These are phyloP conservation scores for Scytalidium lignicola DNA, from an alignment of 2,329 filamentous ascomycete species.

Conservation along the genomic window DNA sequence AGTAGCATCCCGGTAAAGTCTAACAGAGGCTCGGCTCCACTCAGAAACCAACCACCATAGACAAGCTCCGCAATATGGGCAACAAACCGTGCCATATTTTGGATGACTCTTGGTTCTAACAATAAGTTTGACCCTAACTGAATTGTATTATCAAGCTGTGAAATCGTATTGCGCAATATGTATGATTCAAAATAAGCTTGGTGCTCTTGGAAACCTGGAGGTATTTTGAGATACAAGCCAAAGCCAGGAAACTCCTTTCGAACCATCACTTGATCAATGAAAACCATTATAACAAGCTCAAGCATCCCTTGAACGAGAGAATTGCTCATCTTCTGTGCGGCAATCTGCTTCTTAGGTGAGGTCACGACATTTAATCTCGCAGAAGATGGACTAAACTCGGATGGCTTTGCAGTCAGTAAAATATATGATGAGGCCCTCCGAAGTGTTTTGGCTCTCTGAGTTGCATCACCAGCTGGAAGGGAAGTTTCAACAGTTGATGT, in stretches of 20 bases:
- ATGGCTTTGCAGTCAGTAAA: conserved; percentile 68
- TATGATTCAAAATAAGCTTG: conserved; percentile 95
- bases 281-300: conserved; percentile 72
- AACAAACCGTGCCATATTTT: conserved; percentile 78
- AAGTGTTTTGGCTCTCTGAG: conserved; percentile 54
- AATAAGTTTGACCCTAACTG: conserved; percentile 67
- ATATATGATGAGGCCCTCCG: conserved; percentile 88
- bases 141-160: conserved; percentile 64
- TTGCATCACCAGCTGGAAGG: conserved; percentile 36
- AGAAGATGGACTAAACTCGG: conserved; percentile 50
- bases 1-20: conserved; percentile 82
- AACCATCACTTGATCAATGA: conserved; percentile 77
- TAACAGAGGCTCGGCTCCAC: conserved; percentile 75
- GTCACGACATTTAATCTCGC: conserved; percentile 60
- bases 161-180: conserved; percentile 69
- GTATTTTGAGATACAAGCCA: conserved; percentile 77
- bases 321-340: conserved; percentile 53
- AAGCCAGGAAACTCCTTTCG: conserved; percentile 91
- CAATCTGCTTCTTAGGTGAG: conserved; percentile 49
- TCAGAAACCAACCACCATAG: conserved; percentile 94
- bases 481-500: conserved; percentile 57
- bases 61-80: conserved; percentile 82
- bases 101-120: conserved; percentile 76
- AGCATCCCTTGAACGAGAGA: conserved; percentile 70
- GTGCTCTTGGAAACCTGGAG: conserved; percentile 89